These are phyloP conservation scores for Posidonia australis DNA, from an alignment of 106 monocot species.

Conservation along the genomic window DNA sequence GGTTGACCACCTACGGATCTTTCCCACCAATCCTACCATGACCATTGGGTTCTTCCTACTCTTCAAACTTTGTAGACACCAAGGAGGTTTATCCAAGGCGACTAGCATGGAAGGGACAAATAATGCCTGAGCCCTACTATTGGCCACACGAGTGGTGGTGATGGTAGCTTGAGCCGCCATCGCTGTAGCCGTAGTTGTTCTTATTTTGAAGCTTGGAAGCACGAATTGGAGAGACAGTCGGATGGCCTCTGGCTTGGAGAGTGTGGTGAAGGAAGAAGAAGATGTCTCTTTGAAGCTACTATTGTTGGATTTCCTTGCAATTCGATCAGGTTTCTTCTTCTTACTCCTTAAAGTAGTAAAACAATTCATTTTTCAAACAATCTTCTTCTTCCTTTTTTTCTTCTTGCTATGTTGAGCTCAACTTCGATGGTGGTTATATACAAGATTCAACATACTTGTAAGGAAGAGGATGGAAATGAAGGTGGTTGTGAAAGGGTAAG, in stretches of 20 bases:
- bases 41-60: constrained; percentile 44
- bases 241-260: constrained; percentile 54
- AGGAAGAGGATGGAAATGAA: neutral
- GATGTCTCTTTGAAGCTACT: constrained; percentile 16
- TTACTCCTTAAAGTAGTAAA: constrained; percentile 51
- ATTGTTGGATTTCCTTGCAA: constrained; percentile 15
- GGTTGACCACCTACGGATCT: constrained; percentile 50
- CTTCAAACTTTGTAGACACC: constrained; percentile 32
- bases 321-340: constrained; percentile 47
- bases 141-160: constrained; percentile 17
- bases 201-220: constrained; percentile 82
- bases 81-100: constrained; percentile 31
- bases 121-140: constrained; percentile 48
- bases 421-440: neutral
- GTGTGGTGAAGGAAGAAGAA: constrained; percentile 7
- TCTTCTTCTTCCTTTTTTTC: neutral
- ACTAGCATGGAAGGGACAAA: constrained; percentile 83
- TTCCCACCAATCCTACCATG: constrained; percentile 24
- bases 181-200: constrained; percentile 2
- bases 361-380: constrained; percentile 48
- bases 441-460: neutral
- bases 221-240: constrained; percentile 71
- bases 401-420: neutral
- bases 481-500: too few relatives aligned
- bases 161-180: too few relatives aligned